Base-by-base conservation (phyloP, 1,284 basidiomycete species). In the Moesziomyces aphidis region DNA sequence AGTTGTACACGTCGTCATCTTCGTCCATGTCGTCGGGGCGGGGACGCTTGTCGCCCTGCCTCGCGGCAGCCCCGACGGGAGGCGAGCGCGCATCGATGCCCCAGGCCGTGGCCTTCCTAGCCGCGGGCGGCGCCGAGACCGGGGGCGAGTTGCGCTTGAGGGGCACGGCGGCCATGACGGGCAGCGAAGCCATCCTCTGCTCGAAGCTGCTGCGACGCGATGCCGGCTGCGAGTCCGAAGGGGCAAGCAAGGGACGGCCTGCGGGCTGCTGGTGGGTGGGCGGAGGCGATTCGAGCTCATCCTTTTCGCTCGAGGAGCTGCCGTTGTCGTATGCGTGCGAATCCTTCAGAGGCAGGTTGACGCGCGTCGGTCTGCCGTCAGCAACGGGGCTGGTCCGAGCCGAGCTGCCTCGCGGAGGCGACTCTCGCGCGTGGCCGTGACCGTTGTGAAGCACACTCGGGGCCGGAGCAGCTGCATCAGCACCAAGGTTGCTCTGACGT, bases 191-290 rank as follows among this genome's bases (percentile, higher is more conserved):
- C 71, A 79, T 77, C 39, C 77, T 63, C 28, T 70, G 61, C 54
- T 79, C 77, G 46, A 79, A 79, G 54, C 73, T 76, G 63, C 62
- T 74, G 55, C 72, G 66, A 36, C 72, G 72, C 34, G 72, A 66
- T 1, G 47, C 42, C 8, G 71, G 49, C 52, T 49, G 63, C 17
- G 44, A 45, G n/a, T 56, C 50, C 10, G 58, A 36, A 13, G 66
- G 39, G 7, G 61, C 51, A 15, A 59, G 55, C 44, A 60, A 8
- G 7, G 58, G 34, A 24, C 58, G 54, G 28, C 39, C 61, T 1
- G 50, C 31, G 6, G 56, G 23, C 28, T 57, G 55, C 17, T 60
- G 65, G 23, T 57, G 55, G 11, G 54, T 15, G 22, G 62, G 72
- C n/a, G 66, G 72, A 31, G 62, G 68, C 51, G 68, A 74, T 34